Percentiles rank a stretch among this genome's conserved stretches.
Conservation (phyloP, 2,329 filamentous ascomycete genomes). For the Scedosporium dehoogii region DNA sequence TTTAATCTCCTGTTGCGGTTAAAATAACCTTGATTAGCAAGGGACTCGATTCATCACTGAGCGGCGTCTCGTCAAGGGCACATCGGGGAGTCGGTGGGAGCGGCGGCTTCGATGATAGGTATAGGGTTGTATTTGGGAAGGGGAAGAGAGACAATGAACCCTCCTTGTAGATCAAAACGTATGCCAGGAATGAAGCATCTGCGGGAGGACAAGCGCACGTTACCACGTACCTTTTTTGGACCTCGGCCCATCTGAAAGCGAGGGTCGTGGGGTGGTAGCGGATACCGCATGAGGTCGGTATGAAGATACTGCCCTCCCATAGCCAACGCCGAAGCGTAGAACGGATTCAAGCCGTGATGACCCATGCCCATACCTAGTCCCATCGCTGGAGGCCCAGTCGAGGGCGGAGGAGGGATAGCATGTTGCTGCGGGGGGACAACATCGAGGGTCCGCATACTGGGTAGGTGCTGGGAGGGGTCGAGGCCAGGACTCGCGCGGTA, state of each 20-base stretch:
- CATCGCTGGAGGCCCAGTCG: constrained; percentile 3
- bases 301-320: constrained; percentile 15
- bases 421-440: constrained; percentile 9
- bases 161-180: too few relatives aligned
- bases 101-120: neutral
- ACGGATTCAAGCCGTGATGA: neutral
- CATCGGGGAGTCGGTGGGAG: neutral
- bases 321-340: constrained; percentile 11
- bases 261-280: constrained; percentile 3
- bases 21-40: constrained; percentile 6
- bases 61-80: neutral
- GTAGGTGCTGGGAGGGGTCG: constrained; percentile 14
- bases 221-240: constrained; percentile 5
- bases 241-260: constrained; percentile 6
- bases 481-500: constrained; percentile 6
- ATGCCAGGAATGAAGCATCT: too few relatives aligned
- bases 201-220: neutral
- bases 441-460: constrained; percentile 32
- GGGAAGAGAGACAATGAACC: neutral
- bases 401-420: constrained; percentile 5
- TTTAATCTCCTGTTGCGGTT: constrained; percentile 44
- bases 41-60: neutral
- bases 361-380: constrained; percentile 3
- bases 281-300: neutral
- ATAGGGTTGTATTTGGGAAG: neutral